Base-by-base conservation (phyloP, 768 basidiomycete genomes). In the Boletus tomentosulus region DNA sequence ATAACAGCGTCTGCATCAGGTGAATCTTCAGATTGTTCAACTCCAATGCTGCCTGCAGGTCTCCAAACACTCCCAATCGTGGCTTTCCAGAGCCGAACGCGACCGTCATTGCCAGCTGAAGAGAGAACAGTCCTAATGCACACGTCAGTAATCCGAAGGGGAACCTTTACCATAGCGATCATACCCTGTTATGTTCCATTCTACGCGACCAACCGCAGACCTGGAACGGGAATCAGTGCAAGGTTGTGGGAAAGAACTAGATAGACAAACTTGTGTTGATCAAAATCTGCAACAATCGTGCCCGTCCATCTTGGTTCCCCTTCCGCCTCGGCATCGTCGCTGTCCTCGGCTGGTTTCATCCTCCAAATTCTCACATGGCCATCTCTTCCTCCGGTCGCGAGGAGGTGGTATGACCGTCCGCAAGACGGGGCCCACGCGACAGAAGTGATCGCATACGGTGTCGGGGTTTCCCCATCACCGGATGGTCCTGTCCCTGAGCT, bases 361-460 rank as follows among this genome's bases (percentile, higher is more conserved):
- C 84, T 84, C 94, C 94, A 98, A 57, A 99, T 90, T 57, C 92
- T 73, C 12, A 98, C 93, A 43, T 82, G 80, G 1, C 94, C 93
- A 66, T 97, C 94, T 30, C 93, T 78, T 30, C 84, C 77, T 15
- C 94, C 97, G 0, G 92, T 91, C 2, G 96, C 97, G 55, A 98
- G 79, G 37, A 98, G 86, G 64, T 98, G 96, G 70, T 93, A 96
- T 1, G 90, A 90, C 27, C 97, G 80, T 6, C 96, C 97, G 55
- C 92, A 96, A 0, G 87, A 87, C 0, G 97, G 91, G 0, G 96
- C 93, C 95, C 95, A 99, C 15, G 93, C 77, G 34, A 98, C 81
- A 30, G 87, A 85, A 0, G 88, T 89, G 47, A 96, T 81, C 2
- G 95, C 82, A 38, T 76, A 83, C 3, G 79, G 74, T 13, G 76